phyloP scores from a whole-genome alignment of 2,329 filamentous ascomycete species.

The Pestalotiopsis sp. region DNA sequence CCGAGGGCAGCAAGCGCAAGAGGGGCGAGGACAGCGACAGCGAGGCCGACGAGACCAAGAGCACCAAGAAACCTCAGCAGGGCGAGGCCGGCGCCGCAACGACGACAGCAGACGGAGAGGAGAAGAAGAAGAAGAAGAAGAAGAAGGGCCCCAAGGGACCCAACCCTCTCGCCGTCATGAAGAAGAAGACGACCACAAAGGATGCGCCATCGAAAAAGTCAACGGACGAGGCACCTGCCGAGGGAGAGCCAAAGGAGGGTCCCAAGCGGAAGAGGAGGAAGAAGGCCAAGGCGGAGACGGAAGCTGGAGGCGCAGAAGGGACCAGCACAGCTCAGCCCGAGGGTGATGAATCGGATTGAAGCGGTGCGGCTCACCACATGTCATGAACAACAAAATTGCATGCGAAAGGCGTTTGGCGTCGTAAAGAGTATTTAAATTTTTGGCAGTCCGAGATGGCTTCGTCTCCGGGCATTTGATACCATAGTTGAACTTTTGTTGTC shows the following conservation, averaged over 20 bases:
- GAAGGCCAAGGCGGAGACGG: slow-evolving; percentile 31
- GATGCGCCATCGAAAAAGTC: slow-evolving; percentile 25
- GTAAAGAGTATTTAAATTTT: not conserved
- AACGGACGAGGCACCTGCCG: not conserved
- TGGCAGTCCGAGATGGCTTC: not conserved
- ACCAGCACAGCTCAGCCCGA: not conserved
- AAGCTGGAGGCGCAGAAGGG: slow-evolving; percentile 12
- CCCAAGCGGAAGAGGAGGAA: slow-evolving; percentile 40
- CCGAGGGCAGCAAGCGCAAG: slow-evolving; percentile 53
- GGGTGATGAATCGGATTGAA: slow-evolving; percentile 7
- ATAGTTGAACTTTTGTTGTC: not conserved
- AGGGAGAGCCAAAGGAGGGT: slow-evolving; percentile 15
- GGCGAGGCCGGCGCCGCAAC: not conserved
- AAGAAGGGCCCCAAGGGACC: slow-evolving; percentile 66
- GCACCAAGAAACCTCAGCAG: slow-evolving; percentile 6
- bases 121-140: slow-evolving; percentile 61
- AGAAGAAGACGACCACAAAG: slow-evolving; percentile 38
- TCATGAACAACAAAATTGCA: not conserved
- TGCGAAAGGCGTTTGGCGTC: slow-evolving; percentile 2
- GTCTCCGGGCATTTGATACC: slow-evolving; percentile 7
- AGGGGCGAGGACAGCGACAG: slow-evolving; percentile 41
- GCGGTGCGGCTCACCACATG: not conserved
- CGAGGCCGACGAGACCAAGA: slow-evolving; percentile 25
- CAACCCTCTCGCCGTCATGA: slow-evolving; percentile 73
- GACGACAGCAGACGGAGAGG: slow-evolving; percentile 26